A percentile compares a stretch with the other conserved stretches of the same genome.
Conservation (phyloP, 257 asterid species). For the Solanum boliviense region DNA sequence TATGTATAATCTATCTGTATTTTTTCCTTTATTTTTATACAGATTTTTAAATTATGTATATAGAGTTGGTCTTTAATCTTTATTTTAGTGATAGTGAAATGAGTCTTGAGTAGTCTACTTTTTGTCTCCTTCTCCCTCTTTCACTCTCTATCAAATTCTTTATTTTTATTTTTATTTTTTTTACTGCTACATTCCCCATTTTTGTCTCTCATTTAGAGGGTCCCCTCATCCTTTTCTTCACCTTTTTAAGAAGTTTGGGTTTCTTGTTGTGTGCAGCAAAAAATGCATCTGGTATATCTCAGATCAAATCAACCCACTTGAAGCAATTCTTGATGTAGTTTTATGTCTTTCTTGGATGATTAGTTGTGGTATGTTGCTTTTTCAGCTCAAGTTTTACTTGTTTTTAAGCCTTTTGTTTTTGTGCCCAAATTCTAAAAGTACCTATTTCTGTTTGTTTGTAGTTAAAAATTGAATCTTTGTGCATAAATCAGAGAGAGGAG, state of each 20-base stretch:
- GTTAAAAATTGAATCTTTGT: conserved; percentile 6
- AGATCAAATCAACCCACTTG: conserved; percentile 17
- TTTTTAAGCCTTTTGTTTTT: neutral
- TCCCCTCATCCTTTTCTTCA: conserved; percentile 12
- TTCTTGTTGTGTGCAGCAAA: conserved; percentile 27
- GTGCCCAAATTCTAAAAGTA: neutral
- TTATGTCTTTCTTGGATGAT: conserved; percentile 5
- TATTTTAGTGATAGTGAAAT: conserved; percentile 35
- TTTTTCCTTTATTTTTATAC: neutral
- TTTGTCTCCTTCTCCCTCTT: conserved; percentile 35
- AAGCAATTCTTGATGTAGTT: conserved; percentile 10
- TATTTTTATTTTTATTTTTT: neutral
- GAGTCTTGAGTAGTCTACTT: conserved; percentile 38
- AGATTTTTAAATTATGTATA: neutral
- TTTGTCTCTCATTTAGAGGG: conserved; percentile 29
- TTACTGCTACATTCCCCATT: conserved; percentile 18
- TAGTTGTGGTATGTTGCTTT: conserved; percentile 22
- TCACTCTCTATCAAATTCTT: conserved; percentile 17
- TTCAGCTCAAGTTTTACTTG: neutral
- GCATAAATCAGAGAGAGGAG: neutral
- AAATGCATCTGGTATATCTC: conserved; percentile 23
- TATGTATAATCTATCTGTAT: neutral
- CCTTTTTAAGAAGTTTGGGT: conserved; percentile 4
- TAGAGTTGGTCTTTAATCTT: conserved; percentile 11
- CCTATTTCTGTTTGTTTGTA: neutral